Evolutionary conservation across 2,329 filamentous ascomycete genomes (phyloP), one percentile per base, ranked within the genome.

Genomic region (Trichoderma atrobrunneum): DNA sequence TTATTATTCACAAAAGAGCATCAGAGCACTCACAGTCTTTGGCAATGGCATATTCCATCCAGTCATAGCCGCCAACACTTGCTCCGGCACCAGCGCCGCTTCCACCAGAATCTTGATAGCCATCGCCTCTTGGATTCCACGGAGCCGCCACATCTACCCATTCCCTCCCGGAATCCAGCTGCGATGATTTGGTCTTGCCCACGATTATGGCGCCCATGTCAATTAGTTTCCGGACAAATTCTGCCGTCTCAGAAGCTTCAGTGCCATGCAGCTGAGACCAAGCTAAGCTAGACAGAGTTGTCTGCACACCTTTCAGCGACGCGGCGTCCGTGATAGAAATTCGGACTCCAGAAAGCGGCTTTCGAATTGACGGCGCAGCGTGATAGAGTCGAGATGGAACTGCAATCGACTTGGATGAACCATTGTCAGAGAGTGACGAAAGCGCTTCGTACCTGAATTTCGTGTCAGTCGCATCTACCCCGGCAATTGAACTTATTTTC

Each of bases 121-220:
- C 82, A 74, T 89, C 87, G 0, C 82, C 87, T 43, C 84, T 78
- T 4, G 84, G 82, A 65, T 81, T 86, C 78, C 83, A 83, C 0
- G 84, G 84, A n/a, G 81, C 80, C 18, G 78, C 76, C 6, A 75
- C 76, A 26, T 84, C 83, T 1, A 81, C 72, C 82, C 82, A 84
- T 69, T 89, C 87, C 60, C 72, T 70, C 7, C 79, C 79, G 6
- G 81, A 77, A 14, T 83, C 83, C 64, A 88, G 84, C 73, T 87
- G 85, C 1, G 84, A 81, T 3, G 83, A 83, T 74, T 86, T 87
- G 26, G 85, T 86, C 79, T 87, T 88, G 3, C 87, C 87, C 0
- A 89, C 80, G 12, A 88, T 77, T 10, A 88, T 79, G 0, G 88
- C 90, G 0, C 91, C 91, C 3, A 87, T 84, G 68, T 89, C 85